Base-by-base conservation (phyloP, 495 filamentous ascomycete species). In the Aspergillus homomorphus region DNA sequence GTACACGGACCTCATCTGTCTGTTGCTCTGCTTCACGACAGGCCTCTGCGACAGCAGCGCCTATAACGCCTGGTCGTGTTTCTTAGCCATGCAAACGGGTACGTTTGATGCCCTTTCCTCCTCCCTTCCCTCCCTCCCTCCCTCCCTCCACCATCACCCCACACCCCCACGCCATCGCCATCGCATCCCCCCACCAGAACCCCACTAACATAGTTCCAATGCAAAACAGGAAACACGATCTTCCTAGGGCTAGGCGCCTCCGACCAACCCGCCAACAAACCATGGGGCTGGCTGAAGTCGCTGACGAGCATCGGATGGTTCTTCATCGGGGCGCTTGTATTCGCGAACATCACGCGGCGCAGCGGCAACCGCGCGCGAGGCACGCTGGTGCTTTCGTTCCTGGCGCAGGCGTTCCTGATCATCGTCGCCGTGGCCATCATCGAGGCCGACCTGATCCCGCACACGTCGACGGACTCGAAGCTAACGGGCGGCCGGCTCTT, bases 11-110 rank as follows among this genome's bases (percentile, higher is more conserved):
- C 59, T 80, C 5, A 69, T 83, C 20, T 75, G 84, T 64, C 71
- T 87, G 30, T 63, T 81, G 15, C 78, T 81, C 59, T 84, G 79
- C 60, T 74, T 83, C 44, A 73, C 80, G 16, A 83, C 83, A 0
- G 84, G 84, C 2, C 73, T 87, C 30, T 84, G 81, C 65, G 84
- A 87, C 68, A 81, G 80, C 67, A 77, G 77, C 59, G 76, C 82
- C 56, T 87, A 84, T 71, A 84, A 84, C 69, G 80, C 82, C 44
- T 85, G 82, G 72, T 77, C 76, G 22, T 83, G 80, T 60, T 87
- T 87, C 65, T 71, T 84, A 49, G 81, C 79, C 45, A 86, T 86
- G 83, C 84, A 87, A 66, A 86, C 84, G 0, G 84, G 84, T 62
- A 83, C 33, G 33, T 12, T 12, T 38, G 7, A 5, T 38, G 7